Percentiles rank a stretch among this genome's conserved stretches.
phyloP scores from a whole-genome alignment of 2,329 filamentous ascomycete genomes.

The Eutypella sp. region DNA sequence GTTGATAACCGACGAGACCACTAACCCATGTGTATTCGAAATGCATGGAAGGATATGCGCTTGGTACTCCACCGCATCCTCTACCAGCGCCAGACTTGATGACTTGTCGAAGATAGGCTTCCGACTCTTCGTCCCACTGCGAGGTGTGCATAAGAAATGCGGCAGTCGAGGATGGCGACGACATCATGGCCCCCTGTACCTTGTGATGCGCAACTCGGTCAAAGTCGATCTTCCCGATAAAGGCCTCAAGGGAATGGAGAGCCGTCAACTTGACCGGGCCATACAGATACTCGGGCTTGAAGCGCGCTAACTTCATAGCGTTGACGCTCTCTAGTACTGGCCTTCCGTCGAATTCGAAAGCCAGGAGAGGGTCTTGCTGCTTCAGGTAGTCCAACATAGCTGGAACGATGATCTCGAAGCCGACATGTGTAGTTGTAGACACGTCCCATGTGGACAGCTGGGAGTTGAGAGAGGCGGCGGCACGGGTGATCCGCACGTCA shows the following conservation, averaged over 20 bases:
- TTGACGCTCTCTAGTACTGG: constrained; percentile 18
- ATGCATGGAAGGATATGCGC: constrained; percentile 15
- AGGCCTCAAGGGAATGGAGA: constrained; percentile 34
- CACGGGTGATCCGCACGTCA: constrained; percentile 12
- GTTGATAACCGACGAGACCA: neutral
- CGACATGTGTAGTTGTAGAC: constrained; percentile 22
- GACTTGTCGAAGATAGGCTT: constrained; percentile 14
- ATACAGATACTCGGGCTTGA: constrained; percentile 24
- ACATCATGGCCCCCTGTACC: constrained; percentile 29
- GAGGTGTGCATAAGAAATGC: constrained; percentile 20
- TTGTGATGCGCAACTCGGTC: constrained; percentile 28
- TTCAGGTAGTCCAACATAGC: constrained; percentile 24
- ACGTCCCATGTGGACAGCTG: constrained; percentile 26
- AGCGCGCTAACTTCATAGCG: constrained; percentile 22
- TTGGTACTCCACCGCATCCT: constrained; percentile 14
- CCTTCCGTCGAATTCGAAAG: constrained; percentile 23
- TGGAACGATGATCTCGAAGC: constrained; percentile 31
- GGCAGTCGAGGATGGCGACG: constrained; percentile 35
- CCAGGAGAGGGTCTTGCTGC: constrained; percentile 14
- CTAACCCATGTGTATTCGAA: constrained; percentile 17
- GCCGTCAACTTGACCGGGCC: constrained; percentile 21
- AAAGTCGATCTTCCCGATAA: constrained; percentile 32
- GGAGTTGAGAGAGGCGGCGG: constrained; percentile 11
- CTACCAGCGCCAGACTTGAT: constrained; percentile 9
- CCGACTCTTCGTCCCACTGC: constrained; percentile 15